These are phyloP conservation scores for Prunus padus DNA, from an alignment of 306 rosid species.

Conservation along the genomic window DNA sequence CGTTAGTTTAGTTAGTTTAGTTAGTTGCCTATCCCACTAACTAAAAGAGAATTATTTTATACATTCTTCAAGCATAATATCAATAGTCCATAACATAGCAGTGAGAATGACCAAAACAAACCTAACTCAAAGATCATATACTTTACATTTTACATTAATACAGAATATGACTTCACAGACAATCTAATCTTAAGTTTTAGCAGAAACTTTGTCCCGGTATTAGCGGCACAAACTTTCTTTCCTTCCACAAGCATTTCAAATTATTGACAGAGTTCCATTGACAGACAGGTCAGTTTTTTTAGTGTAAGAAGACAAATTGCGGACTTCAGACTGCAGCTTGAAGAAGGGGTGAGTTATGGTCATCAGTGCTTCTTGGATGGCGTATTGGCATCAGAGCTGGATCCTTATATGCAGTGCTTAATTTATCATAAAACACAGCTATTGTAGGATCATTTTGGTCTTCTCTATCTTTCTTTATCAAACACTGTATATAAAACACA, in stretches of 20 bases:
- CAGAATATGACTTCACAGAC: not conserved
- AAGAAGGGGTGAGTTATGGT: conserved; percentile 56
- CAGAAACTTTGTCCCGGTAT: not conserved
- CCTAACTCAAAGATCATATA: not conserved
- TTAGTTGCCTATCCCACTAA: too few species aligned
- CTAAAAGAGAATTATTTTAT: too few species aligned
- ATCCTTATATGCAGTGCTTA: conserved; percentile 58
- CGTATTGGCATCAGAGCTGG: conserved; percentile 52
- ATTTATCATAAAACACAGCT: conserved; percentile 50
- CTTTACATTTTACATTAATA: not conserved
- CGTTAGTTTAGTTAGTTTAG: not conserved
- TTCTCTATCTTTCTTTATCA: conserved; percentile 70
- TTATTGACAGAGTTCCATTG: too few species aligned
- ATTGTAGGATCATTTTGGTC: conserved; percentile 48
- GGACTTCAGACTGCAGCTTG: conserved; percentile 30
- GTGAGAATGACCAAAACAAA: not conserved
- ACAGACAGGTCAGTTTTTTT: not conserved
- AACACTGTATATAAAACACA: conserved; percentile 49
- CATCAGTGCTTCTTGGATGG: conserved; percentile 36
- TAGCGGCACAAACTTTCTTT: not conserved
- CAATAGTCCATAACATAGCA: too few species aligned
- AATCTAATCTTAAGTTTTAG: not conserved
- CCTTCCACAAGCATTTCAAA: not conserved
- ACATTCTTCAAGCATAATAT: too few species aligned
- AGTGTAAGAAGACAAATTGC: not conserved